A percentile compares a stretch with the other conserved stretches of the same genome.
Evolutionary conservation across 306 rosid species (phyloP).

Genomic region (Sechiopsis laciniata): DNA sequence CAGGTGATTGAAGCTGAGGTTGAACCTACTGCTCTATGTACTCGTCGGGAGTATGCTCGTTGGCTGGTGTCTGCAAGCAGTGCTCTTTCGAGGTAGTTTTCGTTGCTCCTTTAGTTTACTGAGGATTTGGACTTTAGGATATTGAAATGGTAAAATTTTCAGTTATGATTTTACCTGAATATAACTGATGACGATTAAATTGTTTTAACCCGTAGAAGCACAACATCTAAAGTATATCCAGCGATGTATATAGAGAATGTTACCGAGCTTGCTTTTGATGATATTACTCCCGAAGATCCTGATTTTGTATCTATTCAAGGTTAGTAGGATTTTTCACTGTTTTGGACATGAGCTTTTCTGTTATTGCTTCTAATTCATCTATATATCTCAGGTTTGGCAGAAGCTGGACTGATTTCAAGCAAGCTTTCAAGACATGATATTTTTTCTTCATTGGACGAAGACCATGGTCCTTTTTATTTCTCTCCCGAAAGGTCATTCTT

Average conservation of each 20-base stretch:
- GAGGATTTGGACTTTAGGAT: conserved; percentile 14
- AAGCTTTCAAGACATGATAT: conserved; percentile 75
- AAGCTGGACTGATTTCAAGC: conserved; percentile 95
- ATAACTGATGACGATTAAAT: conserved; percentile 16
- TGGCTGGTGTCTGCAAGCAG: conserved; percentile 95
- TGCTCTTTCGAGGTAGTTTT: conserved; percentile 78
- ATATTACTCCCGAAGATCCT: conserved; percentile 76
- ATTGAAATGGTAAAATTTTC: background rate
- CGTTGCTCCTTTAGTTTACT: conserved; percentile 18
- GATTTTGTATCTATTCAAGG: conserved; percentile 97
- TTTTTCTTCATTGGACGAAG: conserved; percentile 54
- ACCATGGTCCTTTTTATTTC: conserved; percentile 54
- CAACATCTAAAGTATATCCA: conserved; percentile 85
- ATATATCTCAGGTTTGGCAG: conserved; percentile 79
- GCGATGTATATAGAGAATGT: conserved; percentile 90
- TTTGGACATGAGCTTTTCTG: conserved; percentile 5
- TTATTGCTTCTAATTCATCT: conserved; percentile 21
- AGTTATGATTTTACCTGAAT: conserved; percentile 17
- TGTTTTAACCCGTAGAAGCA: conserved; percentile 48
- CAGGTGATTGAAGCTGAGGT: conserved; percentile 88
- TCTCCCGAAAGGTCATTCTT: conserved; percentile 62
- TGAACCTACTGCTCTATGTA: conserved; percentile 79
- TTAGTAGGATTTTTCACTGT: conserved; percentile 30
- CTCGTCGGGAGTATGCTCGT: conserved; percentile 95
- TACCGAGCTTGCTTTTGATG: conserved; percentile 92